phyloP scores from a whole-genome alignment of 345 rosid species.

The Heritiera fomes region DNA sequence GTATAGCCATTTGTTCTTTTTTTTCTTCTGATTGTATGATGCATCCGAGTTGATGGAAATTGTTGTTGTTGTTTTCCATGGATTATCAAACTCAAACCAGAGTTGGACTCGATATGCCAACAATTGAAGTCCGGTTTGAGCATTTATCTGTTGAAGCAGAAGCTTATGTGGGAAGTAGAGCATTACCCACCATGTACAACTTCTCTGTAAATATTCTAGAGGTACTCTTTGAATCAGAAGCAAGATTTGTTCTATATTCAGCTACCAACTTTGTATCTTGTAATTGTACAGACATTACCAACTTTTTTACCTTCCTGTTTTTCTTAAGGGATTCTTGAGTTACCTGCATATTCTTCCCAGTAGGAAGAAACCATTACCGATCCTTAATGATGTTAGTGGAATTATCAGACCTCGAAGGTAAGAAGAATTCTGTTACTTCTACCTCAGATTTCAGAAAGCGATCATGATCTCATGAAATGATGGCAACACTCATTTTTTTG shows the following conservation, averaged over 20 bases:
- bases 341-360: not conserved
- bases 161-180: constrained; percentile 62
- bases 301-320: not conserved
- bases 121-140: constrained; percentile 84
- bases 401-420: not conserved
- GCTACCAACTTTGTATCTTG: not conserved
- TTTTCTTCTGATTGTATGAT: not conserved
- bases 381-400: not conserved
- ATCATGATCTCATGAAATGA: not conserved
- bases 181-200: constrained; percentile 56
- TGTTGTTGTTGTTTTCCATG: not conserved
- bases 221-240: constrained; percentile 33
- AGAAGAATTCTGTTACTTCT: not conserved
- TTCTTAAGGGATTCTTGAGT: not conserved
- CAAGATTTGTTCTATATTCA: constrained; percentile 47
- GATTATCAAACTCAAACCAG: constrained; percentile 26
- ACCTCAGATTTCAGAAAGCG: not conserved
- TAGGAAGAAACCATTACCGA: not conserved
- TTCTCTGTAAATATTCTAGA: constrained; percentile 47
- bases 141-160: constrained; percentile 61
- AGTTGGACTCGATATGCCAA: constrained; percentile 86
- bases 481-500: not conserved
- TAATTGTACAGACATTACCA: not conserved
- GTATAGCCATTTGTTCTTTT: not conserved
- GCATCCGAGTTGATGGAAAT: not conserved